Evolutionary conservation across 73 alveolate species (phyloP), one percentile per base, ranked within the genome.

Genomic region (Paramecium pentaurelia): DNA sequence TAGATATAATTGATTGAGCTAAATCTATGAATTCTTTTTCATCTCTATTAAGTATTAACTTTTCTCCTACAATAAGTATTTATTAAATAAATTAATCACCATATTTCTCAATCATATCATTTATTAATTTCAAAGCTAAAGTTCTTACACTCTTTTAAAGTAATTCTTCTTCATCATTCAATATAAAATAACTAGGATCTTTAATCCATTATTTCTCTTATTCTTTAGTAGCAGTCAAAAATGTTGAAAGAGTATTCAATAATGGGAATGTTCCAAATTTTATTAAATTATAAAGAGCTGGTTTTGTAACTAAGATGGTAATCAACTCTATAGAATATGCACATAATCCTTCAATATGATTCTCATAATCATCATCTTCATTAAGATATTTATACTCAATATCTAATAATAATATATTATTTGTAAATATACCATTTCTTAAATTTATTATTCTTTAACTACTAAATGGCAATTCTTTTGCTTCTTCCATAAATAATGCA

Each of bases 101-200:
- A 30, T 71, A 89, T 73, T 89, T 89, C 22, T 89, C 94, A 44
- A 89, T 89, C 22, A 89, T 32, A 32, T 89, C 86, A 73, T 71
- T 71, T 11, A 89, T 89, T 40, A 89, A 89, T 42, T 89, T 89
- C 40, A 71, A 40, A 1, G 94, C 91, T 18, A 89, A 60, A 6
- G 94, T 83, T 71, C 94, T 89, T 10, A 89, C 75, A 40, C 92
- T 71, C 58, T 89, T 89, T 60, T 71, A 71, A 27, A 71, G 58
- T 3, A 83, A 42, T 73, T 89, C 94, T 38, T 89, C 94, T 89
- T 89, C 94, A 36, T 89, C 94, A 70, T 89, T 83, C 22, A 28
- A 47, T 18, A 89, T 89, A 25, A 89, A 89, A n/a, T 89, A 71
- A 89, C 88, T 89, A 8, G 94, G 94, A 71, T 89, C 94, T 34